Evolutionary conservation across 2,329 filamentous ascomycete species (phyloP), one percentile per base, ranked within the genome.

Genomic region (Fusarium humuli): DNA sequence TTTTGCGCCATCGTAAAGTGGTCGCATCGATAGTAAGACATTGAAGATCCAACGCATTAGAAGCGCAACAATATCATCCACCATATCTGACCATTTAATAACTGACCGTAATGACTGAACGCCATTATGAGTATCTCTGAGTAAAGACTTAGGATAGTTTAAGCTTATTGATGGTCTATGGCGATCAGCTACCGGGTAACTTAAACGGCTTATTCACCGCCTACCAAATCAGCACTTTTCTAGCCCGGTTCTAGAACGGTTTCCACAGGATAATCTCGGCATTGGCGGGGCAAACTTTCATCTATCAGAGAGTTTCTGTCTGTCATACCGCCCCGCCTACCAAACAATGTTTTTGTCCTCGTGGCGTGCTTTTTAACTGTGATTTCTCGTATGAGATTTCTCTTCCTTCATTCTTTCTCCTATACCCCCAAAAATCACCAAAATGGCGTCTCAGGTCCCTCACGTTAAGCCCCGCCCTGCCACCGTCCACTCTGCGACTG

Each of bases 401-500:
- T 29, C 11, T 29, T 29, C 27, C 27, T 29, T 29, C 27, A 29
- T 29, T 22, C 22, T 22, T 22, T 22, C 22, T 22, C 22, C 22
- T 22, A 22, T 22, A 22, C 22, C 22, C 22, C 22, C 22, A 22
- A 22, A 22, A 22, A 22, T 22, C 22, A 22, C 22, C 22, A 74
- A 53, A 40, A 76, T 76, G 74, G 71, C 71, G 61, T 73, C 74
- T 30, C 64, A 70, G 58, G 52, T 80, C 47, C 79, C 79, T 46
- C 77, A 78, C 67, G 71, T 75, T 52, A 59, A 72, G 57, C 80
- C 77, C 60, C 73, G 72, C 53, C 74, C 78, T 67, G 76, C 81
- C 34, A 82, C 82, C 34, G 83, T 84, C 50, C 76, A 89, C 76
- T 90, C 89, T 60, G 92, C 94, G 71, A 92, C 90, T 47, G 91